phyloP scores from a whole-genome alignment of 2,329 filamentous ascomycete species.

The Paraphaeosphaeria sporulosa region DNA sequence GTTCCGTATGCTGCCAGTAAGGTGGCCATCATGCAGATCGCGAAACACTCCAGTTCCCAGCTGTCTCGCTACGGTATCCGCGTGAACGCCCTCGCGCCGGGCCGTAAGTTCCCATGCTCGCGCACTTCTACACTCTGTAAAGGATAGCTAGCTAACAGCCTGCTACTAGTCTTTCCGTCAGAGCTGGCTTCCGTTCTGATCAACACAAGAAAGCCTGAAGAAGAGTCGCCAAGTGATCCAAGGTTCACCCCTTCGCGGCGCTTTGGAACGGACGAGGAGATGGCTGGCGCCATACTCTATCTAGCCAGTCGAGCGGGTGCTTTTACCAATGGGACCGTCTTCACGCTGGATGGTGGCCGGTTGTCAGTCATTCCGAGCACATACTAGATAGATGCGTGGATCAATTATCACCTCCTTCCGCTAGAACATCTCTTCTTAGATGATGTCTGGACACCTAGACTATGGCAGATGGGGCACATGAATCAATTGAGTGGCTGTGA shows the following conservation, averaged over 20 bases:
- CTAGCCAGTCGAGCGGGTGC: constrained; percentile 53
- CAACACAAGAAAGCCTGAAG: constrained; percentile 4
- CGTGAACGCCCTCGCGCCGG: constrained; percentile 59
- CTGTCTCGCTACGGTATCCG: constrained; percentile 53
- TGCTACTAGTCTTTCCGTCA: constrained; percentile 21
- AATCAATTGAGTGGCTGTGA: too few species aligned
- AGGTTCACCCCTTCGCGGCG: constrained; percentile 28
- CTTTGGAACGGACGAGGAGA: constrained; percentile 51
- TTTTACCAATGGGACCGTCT: constrained; percentile 34
- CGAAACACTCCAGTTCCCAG: constrained; percentile 56
- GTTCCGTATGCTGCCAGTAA: constrained; percentile 45
- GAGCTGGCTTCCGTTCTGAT: constrained; percentile 21
- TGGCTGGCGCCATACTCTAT: constrained; percentile 55
- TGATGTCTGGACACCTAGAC: background rate
- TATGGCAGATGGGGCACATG: background rate
- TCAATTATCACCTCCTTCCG: background rate
- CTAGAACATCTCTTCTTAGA: background rate
- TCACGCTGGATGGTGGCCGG: constrained; percentile 25
- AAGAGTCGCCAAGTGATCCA: constrained; percentile 1
- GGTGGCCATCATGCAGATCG: constrained; percentile 54
- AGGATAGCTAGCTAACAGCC: background rate
- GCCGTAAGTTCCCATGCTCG: constrained; percentile 27
- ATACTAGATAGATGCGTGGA: constrained; percentile 19
- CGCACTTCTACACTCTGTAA: too few species aligned
- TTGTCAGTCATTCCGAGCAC: constrained; percentile 21